These are phyloP conservation scores for Torulaspora delbrueckii DNA, from an alignment of 805 yeast genomes.

Conservation along the genomic window DNA sequence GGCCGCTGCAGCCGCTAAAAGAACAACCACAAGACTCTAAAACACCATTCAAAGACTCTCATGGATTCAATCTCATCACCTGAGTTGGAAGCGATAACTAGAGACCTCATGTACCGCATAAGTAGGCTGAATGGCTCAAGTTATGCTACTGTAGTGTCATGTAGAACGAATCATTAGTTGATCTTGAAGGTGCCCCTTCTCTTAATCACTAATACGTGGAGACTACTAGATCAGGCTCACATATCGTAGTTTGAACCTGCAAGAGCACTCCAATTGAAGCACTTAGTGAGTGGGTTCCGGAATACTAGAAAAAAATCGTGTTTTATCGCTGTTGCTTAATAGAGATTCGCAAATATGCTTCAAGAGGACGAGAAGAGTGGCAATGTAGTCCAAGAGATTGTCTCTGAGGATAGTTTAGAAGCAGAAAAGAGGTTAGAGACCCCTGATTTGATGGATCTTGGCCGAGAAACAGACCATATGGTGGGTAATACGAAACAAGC, in stretches of 20 bases:
- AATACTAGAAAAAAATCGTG: not conserved
- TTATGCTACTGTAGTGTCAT: not conserved
- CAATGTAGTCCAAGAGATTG: not conserved
- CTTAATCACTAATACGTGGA: not conserved
- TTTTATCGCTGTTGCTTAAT: not conserved
- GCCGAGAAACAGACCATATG: not conserved
- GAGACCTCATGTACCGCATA: not conserved
- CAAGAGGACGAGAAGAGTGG: constrained; percentile 2
- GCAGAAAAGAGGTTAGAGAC: not conserved
- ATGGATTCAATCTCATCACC: not conserved
- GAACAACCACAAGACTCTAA: not conserved
- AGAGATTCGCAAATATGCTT: not conserved
- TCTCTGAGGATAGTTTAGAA: constrained; percentile 15
- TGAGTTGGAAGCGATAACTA: not conserved
- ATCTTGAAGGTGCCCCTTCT: not conserved
- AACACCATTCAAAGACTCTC: not conserved
- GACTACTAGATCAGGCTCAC: not conserved
- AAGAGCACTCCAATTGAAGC: not conserved
- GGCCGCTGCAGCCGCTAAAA: not conserved
- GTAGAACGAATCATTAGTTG: not conserved
- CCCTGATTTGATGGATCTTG: not conserved
- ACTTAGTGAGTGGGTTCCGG: not conserved
- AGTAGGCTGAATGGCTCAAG: not conserved
- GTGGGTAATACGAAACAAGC: not conserved
- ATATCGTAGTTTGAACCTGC: not conserved